These are phyloP conservation scores for Calonectria hawksworthii DNA, from an alignment of 2,329 filamentous ascomycete species.

Conservation along the genomic window DNA sequence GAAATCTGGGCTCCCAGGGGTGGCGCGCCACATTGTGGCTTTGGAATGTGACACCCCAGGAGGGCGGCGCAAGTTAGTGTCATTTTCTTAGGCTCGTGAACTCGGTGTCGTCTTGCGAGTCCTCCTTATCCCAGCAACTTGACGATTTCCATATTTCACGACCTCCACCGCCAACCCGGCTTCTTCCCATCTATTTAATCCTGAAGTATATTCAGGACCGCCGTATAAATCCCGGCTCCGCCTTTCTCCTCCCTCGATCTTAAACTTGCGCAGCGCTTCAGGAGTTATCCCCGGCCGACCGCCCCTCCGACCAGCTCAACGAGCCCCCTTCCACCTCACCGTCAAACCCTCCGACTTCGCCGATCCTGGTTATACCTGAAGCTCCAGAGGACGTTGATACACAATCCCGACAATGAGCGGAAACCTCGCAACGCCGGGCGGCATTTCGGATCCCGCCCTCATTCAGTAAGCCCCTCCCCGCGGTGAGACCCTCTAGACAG, in stretches of 20 bases:
- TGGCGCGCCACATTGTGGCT: slow-evolving; percentile 46
- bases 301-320: slow-evolving; percentile 31
- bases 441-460: slow-evolving; percentile 76
- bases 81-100: slow-evolving; percentile 49
- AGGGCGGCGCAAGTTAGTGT: slow-evolving; percentile 45
- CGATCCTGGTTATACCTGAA: slow-evolving; percentile 27
- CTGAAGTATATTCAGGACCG: background rate
- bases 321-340: slow-evolving; percentile 29
- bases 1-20: slow-evolving; percentile 14
- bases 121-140: slow-evolving; percentile 49
- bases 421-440: slow-evolving; percentile 62
- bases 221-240: background rate
- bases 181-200: slow-evolving; percentile 21
- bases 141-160: slow-evolving; percentile 41
- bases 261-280: slow-evolving; percentile 32
- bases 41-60: slow-evolving; percentile 35
- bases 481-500: slow-evolving; percentile 30
- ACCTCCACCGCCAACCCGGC: slow-evolving; percentile 33
- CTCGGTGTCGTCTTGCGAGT: slow-evolving; percentile 49
- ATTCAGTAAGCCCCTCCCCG: slow-evolving; percentile 66
- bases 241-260: background rate
- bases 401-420: slow-evolving; percentile 50
- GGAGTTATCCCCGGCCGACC: slow-evolving; percentile 38
- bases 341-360: slow-evolving; percentile 30
- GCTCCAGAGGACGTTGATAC: slow-evolving; percentile 27